Conservation (phyloP, 441 rosid genomes). For the Adansonia grandidieri region DNA sequence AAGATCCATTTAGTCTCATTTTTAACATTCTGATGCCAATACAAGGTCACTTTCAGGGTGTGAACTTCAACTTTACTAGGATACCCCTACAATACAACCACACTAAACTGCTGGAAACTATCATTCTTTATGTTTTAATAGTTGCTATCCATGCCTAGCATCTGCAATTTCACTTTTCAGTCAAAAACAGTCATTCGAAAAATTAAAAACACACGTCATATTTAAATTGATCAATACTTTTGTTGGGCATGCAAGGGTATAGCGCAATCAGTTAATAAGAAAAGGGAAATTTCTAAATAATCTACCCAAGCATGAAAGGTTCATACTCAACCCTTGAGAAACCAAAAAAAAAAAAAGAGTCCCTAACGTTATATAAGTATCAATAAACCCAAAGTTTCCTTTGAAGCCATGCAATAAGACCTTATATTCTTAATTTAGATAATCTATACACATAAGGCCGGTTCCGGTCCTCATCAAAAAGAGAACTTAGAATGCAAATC, state of each 20-base stretch:
- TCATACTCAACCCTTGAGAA: background rate
- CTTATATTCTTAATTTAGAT: too few relatives aligned
- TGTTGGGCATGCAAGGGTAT: background rate
- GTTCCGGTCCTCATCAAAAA: too few relatives aligned
- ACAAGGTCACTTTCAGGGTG: background rate
- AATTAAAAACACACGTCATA: background rate
- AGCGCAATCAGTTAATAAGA: background rate
- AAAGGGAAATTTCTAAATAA: background rate
- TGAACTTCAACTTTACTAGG: background rate
- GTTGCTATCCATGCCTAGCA: background rate
- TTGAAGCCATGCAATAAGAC: too few relatives aligned
- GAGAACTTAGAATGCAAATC: too few relatives aligned
- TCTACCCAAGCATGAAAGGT: background rate
- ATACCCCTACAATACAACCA: background rate
- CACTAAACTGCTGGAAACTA: background rate
- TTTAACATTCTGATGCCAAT: background rate
- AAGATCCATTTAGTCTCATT: slow-evolving; percentile 1
- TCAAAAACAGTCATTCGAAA: background rate
- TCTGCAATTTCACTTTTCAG: background rate
- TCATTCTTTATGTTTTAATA: background rate
- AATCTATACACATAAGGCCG: too few relatives aligned
- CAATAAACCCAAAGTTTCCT: too few relatives aligned
- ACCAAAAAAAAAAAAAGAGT: background rate
- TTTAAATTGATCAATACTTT: background rate
- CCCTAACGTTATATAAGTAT: too few relatives aligned